A percentile compares a stretch with the other conserved stretches of the same genome.
Conservation (phyloP, 495 filamentous ascomycete species). For the Chaetomium cochliodes region DNA sequence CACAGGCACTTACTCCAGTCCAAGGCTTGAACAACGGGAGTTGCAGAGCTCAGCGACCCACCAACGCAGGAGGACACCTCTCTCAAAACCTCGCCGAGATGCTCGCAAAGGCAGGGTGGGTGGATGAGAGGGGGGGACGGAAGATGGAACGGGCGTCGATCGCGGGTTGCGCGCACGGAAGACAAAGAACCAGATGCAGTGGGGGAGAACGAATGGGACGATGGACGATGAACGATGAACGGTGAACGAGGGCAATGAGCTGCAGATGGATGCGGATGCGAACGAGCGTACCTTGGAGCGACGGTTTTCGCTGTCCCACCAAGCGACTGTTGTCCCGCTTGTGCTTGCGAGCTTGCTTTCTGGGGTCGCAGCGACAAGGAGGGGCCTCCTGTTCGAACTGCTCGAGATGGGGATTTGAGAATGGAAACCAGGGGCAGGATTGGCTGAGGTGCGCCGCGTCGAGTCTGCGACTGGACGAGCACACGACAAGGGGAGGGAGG, state of each 20-base stretch:
- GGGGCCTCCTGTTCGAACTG: slow-evolving; percentile 25
- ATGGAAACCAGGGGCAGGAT: slow-evolving; percentile 26
- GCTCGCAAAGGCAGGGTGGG: not conserved
- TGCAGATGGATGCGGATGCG: not conserved
- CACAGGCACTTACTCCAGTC: not conserved
- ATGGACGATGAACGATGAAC: too few relatives aligned
- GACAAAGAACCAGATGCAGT: not conserved
- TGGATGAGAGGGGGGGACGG: not conserved
- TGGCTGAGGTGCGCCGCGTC: slow-evolving; percentile 19
- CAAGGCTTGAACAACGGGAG: not conserved
- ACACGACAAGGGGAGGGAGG: slow-evolving; percentile 2
- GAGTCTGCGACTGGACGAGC: slow-evolving; percentile 17
- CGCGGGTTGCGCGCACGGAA: not conserved
- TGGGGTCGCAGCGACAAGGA: slow-evolving; percentile 14
- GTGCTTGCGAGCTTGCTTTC: not conserved
- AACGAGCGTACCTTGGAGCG: slow-evolving; percentile 2
- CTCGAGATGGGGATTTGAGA: slow-evolving; percentile 23
- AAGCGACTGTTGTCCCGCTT: slow-evolving; percentile 20
- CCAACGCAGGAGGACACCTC: not conserved
- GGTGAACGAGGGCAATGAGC: slow-evolving; percentile 1
- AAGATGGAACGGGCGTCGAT: not conserved
- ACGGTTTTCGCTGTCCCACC: slow-evolving; percentile 16
- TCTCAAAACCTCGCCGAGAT: not conserved
- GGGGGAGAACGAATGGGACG: slow-evolving; percentile 6
- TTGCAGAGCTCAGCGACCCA: not conserved